These are phyloP conservation scores for Hypoxylon perforatum DNA, from an alignment of 495 filamentous ascomycete species.

Conservation along the genomic window DNA sequence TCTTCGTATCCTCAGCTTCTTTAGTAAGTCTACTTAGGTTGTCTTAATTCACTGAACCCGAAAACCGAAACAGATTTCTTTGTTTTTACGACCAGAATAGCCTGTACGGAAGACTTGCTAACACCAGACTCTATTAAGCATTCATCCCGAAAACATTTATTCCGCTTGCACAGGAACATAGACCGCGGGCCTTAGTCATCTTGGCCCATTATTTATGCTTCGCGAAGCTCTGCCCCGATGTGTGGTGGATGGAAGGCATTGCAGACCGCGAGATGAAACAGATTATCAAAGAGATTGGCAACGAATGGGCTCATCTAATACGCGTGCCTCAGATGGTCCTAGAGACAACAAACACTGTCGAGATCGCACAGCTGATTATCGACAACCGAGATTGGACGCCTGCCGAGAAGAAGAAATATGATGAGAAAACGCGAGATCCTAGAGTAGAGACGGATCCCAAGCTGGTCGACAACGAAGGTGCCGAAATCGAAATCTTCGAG, in stretches of 20 bases:
- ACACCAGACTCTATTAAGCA: constrained; percentile 47
- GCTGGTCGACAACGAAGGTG: constrained; percentile 27
- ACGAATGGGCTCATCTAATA: constrained; percentile 49
- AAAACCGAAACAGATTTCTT: not conserved
- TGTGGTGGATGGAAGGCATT: constrained; percentile 62
- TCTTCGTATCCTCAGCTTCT: constrained; percentile 55
- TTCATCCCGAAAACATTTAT: constrained; percentile 63
- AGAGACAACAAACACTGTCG: constrained; percentile 21
- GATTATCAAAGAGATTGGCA: constrained; percentile 51
- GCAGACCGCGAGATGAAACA: constrained; percentile 50
- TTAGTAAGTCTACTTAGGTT: no score
- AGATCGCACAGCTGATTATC: constrained; percentile 49
- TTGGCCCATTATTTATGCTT: constrained; percentile 60
- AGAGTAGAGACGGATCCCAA: constrained; percentile 31
- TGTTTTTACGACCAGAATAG: not conserved
- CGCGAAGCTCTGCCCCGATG: constrained; percentile 44
- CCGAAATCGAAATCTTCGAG: constrained; percentile 27
- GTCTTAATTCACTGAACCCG: not conserved
- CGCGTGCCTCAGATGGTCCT: constrained; percentile 50
- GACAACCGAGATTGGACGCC: constrained; percentile 50
- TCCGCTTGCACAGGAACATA: constrained; percentile 58
- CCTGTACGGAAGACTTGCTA: constrained; percentile 40
- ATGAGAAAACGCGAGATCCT: constrained; percentile 34
- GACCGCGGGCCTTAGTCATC: constrained; percentile 66
- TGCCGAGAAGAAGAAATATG: constrained; percentile 30